Percentiles rank a stretch among this genome's conserved stretches.
Conservation (phyloP, 2,329 filamentous ascomycete genomes). For the Colletotrichum melonis region DNA sequence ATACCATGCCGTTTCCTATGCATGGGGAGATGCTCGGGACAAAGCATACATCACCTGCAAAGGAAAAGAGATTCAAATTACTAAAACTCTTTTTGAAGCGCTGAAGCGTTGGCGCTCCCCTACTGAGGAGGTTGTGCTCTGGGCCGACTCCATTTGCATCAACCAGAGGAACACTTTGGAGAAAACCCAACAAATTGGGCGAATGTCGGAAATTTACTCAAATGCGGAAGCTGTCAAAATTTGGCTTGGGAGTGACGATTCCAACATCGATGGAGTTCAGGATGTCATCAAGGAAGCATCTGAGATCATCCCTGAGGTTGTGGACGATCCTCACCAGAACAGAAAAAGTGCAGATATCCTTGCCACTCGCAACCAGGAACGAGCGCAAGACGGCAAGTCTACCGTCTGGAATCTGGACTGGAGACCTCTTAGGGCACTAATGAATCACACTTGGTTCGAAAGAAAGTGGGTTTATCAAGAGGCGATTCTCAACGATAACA, state of each 20-base stretch:
- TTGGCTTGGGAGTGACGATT: slow-evolving; percentile 2
- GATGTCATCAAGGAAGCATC: background rate
- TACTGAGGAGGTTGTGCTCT: background rate
- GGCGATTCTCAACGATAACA: background rate
- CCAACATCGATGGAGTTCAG: background rate
- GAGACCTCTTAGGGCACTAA: background rate
- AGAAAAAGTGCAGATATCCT: background rate
- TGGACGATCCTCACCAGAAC: slow-evolving; percentile 5
- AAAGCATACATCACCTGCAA: slow-evolving; percentile 38
- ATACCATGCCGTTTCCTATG: slow-evolving; percentile 20
- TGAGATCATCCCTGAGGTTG: background rate
- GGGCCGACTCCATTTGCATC: slow-evolving; percentile 15
- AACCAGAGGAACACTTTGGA: slow-evolving; percentile 7
- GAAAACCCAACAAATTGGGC: background rate
- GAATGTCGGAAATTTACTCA: slow-evolving; percentile 1
- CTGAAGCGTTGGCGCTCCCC: background rate
- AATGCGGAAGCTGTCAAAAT: background rate
- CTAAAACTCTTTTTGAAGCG: slow-evolving; percentile 24
- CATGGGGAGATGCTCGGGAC: background rate
- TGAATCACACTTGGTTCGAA: slow-evolving; percentile 14
- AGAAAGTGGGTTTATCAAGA: slow-evolving; percentile 21
- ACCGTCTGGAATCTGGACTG: background rate
- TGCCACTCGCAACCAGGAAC: background rate
- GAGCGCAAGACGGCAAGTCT: background rate
- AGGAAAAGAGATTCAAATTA: slow-evolving; percentile 41